These are phyloP conservation scores for Leishmania braziliensis DNA, from an alignment of 208 protist species.

Conservation along the genomic window DNA sequence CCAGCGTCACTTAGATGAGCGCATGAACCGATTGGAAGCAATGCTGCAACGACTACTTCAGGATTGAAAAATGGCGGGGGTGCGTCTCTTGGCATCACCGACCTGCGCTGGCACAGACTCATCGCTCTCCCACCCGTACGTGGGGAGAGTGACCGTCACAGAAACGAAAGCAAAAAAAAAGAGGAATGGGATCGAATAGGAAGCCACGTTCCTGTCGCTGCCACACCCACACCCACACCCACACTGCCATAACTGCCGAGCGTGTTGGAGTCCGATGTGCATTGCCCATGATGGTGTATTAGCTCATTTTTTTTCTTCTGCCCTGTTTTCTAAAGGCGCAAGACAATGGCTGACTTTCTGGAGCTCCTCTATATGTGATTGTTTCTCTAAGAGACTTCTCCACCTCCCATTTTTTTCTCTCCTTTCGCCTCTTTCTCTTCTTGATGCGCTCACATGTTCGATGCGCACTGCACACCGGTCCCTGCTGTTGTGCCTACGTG, in stretches of 20 bases:
- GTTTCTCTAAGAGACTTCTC: background rate
- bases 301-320: background rate
- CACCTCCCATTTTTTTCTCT: background rate
- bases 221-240: background rate
- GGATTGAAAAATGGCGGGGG: background rate
- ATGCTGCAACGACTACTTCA: conserved; percentile 11
- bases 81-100: background rate
- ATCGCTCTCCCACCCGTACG: background rate
- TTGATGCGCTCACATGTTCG: background rate
- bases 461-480: background rate
- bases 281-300: background rate
- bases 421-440: conserved; percentile 3
- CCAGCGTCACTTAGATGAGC: conserved; percentile 19
- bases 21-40: conserved; percentile 22
- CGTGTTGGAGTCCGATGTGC: background rate
- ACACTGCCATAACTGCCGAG: background rate
- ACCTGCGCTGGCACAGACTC: no score
- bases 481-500: background rate
- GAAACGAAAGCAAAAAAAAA: background rate
- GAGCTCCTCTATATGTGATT: background rate
- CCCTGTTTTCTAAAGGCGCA: background rate
- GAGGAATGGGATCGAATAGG: background rate
- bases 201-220: background rate
- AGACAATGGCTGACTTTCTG: background rate
- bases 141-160: background rate